phyloP scores from a whole-genome alignment of 495 filamentous ascomycete genomes.

The Aspergillus heteromorphus region DNA sequence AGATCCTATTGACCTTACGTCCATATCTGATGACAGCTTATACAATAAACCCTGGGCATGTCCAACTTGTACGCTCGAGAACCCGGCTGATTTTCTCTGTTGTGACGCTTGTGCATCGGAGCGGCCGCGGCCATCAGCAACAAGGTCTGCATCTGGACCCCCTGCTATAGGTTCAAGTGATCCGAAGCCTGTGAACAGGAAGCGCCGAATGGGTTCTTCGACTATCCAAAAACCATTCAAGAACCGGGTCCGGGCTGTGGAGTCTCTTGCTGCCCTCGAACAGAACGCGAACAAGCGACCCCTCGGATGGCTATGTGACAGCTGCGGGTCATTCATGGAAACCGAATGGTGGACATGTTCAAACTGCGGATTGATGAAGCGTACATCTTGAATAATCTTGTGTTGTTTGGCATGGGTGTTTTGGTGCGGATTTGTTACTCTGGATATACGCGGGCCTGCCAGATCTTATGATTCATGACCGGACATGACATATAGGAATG shows the following conservation, averaged over 20 bases:
- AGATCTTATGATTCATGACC: background rate
- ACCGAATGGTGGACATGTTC: conserved; percentile 76
- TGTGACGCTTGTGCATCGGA: conserved; percentile 77
- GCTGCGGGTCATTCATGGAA: conserved; percentile 62
- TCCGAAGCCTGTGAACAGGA: conserved; percentile 13
- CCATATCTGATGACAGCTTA: conserved; percentile 22
- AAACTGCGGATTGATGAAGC: conserved; percentile 63
- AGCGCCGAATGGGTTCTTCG: conserved; percentile 17
- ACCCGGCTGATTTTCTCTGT: conserved; percentile 59
- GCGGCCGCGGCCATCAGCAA: conserved; percentile 41
- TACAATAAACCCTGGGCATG: conserved; percentile 63
- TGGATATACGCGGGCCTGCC: background rate
- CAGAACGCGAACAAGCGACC: conserved; percentile 37
- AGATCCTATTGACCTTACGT: conserved; percentile 11
- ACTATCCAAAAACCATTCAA: conserved; percentile 25
- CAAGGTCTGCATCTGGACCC: conserved; percentile 13
- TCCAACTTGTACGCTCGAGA: conserved; percentile 74
- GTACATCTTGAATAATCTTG: conserved; percentile 38
- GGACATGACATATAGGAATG: background rate
- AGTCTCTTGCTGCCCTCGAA: conserved; percentile 34
- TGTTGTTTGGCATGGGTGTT: background rate
- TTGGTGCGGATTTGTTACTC: background rate
- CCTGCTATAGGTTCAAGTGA: conserved; percentile 5
- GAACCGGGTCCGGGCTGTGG: conserved; percentile 30
- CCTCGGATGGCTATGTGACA: conserved; percentile 64